Base-by-base conservation (phyloP, 371 early-diverging fungal species). In the Mucor indicus region DNA sequence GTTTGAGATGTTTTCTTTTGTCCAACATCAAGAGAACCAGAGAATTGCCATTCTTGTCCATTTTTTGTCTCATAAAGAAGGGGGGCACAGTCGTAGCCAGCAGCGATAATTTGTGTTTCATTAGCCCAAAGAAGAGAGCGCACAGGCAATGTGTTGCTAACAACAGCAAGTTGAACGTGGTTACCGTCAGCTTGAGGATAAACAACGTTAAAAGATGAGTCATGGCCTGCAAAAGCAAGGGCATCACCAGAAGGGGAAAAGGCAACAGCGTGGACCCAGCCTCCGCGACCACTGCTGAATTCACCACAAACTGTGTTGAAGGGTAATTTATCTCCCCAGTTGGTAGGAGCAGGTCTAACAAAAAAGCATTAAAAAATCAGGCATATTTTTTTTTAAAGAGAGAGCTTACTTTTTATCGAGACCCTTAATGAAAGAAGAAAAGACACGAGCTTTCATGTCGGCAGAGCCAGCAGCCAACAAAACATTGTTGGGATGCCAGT, bases 401-500 rank as follows among this genome's bases (percentile, higher is more conserved):
- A 39, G 9, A 20, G 23, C 24, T 57, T 59, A 87, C 88, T 90
- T 95, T 53, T 87, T 79, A 63, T 97, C 97, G 24, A 95, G 80
- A 6, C 94, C 95, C 72, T 97, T 96, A 67, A 96, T 87, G 62
- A 77, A 96, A 1, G 96, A 94, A 3, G 96, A 95, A 46, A 96
- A 91, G 15, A 98, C 97, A 30, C 96, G 89, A 13, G 92, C 92
- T 75, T 91, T 94, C 89, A 90, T 92, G 56, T 98, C 98, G 19
- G 98, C 85, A 43, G 91, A 85, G 21, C 96, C 98, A 41, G 89
- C 90, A n/a, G 92, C 97, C 38, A 98, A 65, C 35, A 96, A 73
- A 24, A 96, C 86, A 62, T 91, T 94, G 75, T 96, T 93, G 16
- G 98, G 96, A 65, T 98, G 98, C 98, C 98, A 98, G 50, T 88